These are phyloP conservation scores for Glebionis coronaria DNA, from an alignment of 129 eudicot species.

Conservation along the genomic window DNA sequence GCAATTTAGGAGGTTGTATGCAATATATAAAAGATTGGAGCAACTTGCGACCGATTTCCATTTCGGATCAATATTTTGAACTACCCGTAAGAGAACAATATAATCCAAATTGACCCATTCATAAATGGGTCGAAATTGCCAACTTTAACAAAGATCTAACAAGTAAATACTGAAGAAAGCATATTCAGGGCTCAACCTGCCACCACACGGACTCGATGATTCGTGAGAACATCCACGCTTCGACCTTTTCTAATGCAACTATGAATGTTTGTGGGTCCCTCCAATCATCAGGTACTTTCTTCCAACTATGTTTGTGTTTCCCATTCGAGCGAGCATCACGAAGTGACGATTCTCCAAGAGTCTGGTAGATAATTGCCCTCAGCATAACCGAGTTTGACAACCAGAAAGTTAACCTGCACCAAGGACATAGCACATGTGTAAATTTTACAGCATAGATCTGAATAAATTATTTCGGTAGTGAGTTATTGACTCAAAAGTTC, in stretches of 20 bases:
- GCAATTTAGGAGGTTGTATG: background rate
- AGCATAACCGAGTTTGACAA: slow-evolving; percentile 76
- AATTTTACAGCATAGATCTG: background rate
- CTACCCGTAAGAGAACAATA: background rate
- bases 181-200: slow-evolving; percentile 56
- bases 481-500: background rate
- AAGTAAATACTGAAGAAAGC: background rate
- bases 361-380: slow-evolving; percentile 68
- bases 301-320: slow-evolving; percentile 28
- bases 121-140: background rate
- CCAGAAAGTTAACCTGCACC: slow-evolving; percentile 89
- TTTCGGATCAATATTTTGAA: background rate
- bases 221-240: slow-evolving; percentile 85
- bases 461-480: background rate
- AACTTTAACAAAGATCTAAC: background rate
- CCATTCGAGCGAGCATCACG: slow-evolving; percentile 10
- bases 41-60: background rate
- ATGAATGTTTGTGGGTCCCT: slow-evolving; percentile 64
- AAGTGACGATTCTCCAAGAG: slow-evolving; percentile 22
- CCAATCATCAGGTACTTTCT: slow-evolving; percentile 56
- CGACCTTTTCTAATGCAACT: slow-evolving; percentile 66
- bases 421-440: slow-evolving; percentile 9
- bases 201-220: slow-evolving; percentile 90
- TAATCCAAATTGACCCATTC: background rate
- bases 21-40: background rate